These are phyloP conservation scores for Podochytrium sp. DNA, from an alignment of 192 early-diverging fungal species.

Conservation along the genomic window DNA sequence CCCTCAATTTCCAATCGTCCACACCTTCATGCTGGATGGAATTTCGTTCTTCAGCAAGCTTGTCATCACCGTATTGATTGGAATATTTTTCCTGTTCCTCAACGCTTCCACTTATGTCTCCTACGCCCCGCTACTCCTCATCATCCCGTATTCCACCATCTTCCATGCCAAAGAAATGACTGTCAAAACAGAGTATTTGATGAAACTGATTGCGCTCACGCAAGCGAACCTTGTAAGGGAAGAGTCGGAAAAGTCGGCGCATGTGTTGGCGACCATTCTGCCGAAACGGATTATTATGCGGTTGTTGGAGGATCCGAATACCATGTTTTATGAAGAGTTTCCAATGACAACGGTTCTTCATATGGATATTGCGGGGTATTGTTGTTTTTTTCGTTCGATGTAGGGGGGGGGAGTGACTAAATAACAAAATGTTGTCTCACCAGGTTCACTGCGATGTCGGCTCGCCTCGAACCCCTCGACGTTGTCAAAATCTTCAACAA, in stretches of 20 bases:
- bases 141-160: slow-evolving; percentile 17
- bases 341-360: slow-evolving; percentile 46
- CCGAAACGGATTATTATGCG: slow-evolving; percentile 50
- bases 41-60: slow-evolving; percentile 5
- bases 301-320: slow-evolving; percentile 42
- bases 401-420: slow-evolving; percentile 3
- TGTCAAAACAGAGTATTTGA: slow-evolving; percentile 31
- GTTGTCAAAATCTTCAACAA: slow-evolving; percentile 57
- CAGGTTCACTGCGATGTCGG: slow-evolving; percentile 58
- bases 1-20: slow-evolving; percentile 23
- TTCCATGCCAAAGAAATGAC: slow-evolving; percentile 28
- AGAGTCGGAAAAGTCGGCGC: slow-evolving; percentile 43
- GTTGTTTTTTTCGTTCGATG: slow-evolving; percentile 6
- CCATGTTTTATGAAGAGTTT: slow-evolving; percentile 53
- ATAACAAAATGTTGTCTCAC: neutral
- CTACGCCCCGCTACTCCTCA: slow-evolving; percentile 12
- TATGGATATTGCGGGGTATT: slow-evolving; percentile 58
- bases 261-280: slow-evolving; percentile 48
- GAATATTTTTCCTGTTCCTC: neutral
- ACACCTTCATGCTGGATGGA: slow-evolving; percentile 28
- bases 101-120: slow-evolving; percentile 9
- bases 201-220: slow-evolving; percentile 46
- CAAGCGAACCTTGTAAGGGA: slow-evolving; percentile 51
- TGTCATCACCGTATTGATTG: neutral
- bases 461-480: slow-evolving; percentile 47